These are phyloP conservation scores for Apiospora malaysiana DNA, from an alignment of 2,329 filamentous ascomycete genomes.

Conservation along the genomic window DNA sequence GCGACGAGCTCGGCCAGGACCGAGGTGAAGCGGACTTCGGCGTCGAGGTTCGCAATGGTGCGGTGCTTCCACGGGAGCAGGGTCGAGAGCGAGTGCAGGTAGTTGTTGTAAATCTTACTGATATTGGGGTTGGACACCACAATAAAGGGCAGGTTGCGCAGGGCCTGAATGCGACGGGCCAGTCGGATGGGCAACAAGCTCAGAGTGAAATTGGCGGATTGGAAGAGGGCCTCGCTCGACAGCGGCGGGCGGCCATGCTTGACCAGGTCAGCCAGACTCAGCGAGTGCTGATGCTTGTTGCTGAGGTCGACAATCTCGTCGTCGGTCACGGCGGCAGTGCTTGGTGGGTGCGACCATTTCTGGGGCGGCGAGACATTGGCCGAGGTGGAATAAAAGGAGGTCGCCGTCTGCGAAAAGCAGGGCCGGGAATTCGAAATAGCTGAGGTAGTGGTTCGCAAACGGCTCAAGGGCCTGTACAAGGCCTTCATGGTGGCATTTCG, in stretches of 20 bases:
- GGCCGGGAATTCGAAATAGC: slow-evolving; percentile 24
- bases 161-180: slow-evolving; percentile 89
- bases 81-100: slow-evolving; percentile 89
- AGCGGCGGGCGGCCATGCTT: slow-evolving; percentile 86
- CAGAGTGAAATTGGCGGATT: slow-evolving; percentile 94
- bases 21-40: slow-evolving; percentile 90
- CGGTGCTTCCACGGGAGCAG: slow-evolving; percentile 80
- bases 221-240: slow-evolving; percentile 77
- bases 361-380: slow-evolving; percentile 32
- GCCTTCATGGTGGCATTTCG: slow-evolving; percentile 55
- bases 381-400: slow-evolving; percentile 29
- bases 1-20: slow-evolving; percentile 94
- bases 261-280: slow-evolving; percentile 88
- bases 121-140: slow-evolving; percentile 98
- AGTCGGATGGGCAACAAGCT: slow-evolving; percentile 90
- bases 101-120: slow-evolving; percentile 93
- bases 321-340: slow-evolving; percentile 63
- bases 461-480: slow-evolving; percentile 46
- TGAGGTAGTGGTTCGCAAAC: slow-evolving; percentile 27
- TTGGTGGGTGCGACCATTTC: slow-evolving; percentile 50
- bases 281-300: slow-evolving; percentile 75
- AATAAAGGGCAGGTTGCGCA: slow-evolving; percentile 94
- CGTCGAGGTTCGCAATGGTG: slow-evolving; percentile 76
- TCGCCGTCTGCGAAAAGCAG: slow-evolving; percentile 28
- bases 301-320: slow-evolving; percentile 82